Evolutionary conservation across 2,329 filamentous ascomycete genomes (phyloP), one percentile per base, ranked within the genome.

Genomic region (Aspergillus pseudoterreus): DNA sequence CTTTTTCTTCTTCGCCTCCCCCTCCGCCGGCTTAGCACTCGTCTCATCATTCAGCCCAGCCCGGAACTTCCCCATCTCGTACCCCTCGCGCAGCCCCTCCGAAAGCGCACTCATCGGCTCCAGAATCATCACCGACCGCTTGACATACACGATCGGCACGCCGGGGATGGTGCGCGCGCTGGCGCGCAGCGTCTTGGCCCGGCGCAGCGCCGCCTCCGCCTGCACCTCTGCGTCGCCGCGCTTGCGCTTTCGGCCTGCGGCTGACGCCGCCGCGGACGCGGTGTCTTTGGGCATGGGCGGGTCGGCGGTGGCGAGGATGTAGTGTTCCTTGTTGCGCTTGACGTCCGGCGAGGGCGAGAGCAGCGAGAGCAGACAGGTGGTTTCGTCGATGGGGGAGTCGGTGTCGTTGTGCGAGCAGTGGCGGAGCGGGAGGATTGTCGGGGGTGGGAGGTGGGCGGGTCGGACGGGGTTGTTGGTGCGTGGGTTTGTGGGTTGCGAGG

Each of bases 61-160:
- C 42, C 70, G 68, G 54, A 78, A 75, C 58, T 78, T 78, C 36
- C 71, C 72, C 53, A 64, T 71, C 64, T 78, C 75, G n/a, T 70
- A 63, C 1, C 69, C 71, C 43, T 75, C 69, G 35, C 73, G 65
- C 11, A 75, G 63, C 19, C 64, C 63, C 56, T 75, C 71, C 12
- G 74, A 77, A 1, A 66, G 64, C 17, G 62, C 67, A 49, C 74
- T 76, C 68, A 78, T 66, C 12, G 76, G 75, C 60, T 78, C 75
- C 50, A 78, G 59, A 12, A 78, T 69, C 75, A 78, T 78, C 6
- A 78, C 75, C 14, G 75, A 77, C 43, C 76, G 67, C 63, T 78
- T 78, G 30, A 78, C 76, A 59, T 77, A 78, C 41, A 78, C 71
- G 24, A 78, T 73, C 14, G 76, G 76, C 30, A 78, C 75, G 45